Evolutionary conservation across 441 rosid genomes (phyloP), one percentile per base, ranked within the genome.

Genomic region (Erysimum cheiri): DNA sequence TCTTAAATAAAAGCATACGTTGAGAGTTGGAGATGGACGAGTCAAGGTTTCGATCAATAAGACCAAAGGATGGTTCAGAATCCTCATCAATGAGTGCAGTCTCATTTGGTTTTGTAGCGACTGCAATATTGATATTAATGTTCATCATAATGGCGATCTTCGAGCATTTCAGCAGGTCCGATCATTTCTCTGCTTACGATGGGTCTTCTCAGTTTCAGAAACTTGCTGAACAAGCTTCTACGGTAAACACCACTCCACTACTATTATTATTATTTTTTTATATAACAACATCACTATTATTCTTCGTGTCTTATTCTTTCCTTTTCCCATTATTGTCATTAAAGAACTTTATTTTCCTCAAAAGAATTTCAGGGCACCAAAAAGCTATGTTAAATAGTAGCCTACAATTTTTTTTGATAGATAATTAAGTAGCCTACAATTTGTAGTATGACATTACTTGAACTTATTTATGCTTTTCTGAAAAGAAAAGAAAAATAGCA

Each of bases 91-190:
- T 80, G 82, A 82, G 80, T 69, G 91, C 87, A 22, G 72, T 86
- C 43, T 83, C 87, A 28, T 86, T 83, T 17, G 91, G 91, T 32
- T 83, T 84, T 40, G 82, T 86, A 26, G 91, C 91, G 32, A 84
- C 91, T 2, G 91, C 87, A n/a, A 81, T 86, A 43, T 76, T 86
- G 80, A 77, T 86, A 31, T 83, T 84, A 47, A 72, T 86, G 84
- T 86, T 86, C 64, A 81, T 86, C 9, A 71, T 86, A 70, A 81
- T 84, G 84, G 91, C 88, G 59, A 83, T 84, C 55, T 83, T 84
- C 4, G 91, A 86, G 28, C 88, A 82, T 75, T 80, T 84, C 17
- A 82, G 81, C 48, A 72, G 84, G 76, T 80, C 79, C 10, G 70
- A 71, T 37, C 24, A 31, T 13, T 78, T 88, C 35, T 65, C 88